phyloP scores from a whole-genome alignment of 768 basidiomycete genomes.

The Macrolepiota albuminosa region DNA sequence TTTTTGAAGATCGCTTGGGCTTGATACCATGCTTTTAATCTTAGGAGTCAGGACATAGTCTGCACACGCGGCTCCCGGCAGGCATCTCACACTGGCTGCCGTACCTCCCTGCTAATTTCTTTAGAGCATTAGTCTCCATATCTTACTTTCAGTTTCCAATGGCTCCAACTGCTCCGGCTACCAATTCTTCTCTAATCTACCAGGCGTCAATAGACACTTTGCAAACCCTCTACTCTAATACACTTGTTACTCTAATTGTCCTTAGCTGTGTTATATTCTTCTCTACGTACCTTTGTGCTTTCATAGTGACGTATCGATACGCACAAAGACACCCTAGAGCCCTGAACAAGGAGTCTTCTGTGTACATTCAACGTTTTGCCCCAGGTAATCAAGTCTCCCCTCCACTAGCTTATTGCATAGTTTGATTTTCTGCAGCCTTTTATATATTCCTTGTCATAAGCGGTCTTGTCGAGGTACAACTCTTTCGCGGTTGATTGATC shows the following conservation, averaged over 20 bases:
- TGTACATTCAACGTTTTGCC: conserved; percentile 43
- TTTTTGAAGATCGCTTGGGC: too few relatives aligned
- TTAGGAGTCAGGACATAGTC: too few relatives aligned
- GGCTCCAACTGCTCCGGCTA: not conserved
- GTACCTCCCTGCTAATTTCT: not conserved
- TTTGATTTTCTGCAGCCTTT: conserved; percentile 16
- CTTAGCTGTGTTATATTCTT: conserved; percentile 19
- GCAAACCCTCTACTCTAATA: not conserved
- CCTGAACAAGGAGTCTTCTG: conserved; percentile 45
- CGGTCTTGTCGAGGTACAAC: conserved; percentile 42
- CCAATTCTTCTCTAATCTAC: not conserved
- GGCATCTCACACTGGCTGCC: not conserved
- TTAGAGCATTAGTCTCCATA: not conserved
- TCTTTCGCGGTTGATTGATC: not conserved
- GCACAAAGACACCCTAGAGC: conserved; percentile 40
- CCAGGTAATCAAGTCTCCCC: conserved; percentile 35
- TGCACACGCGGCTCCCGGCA: not conserved
- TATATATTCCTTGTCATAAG: conserved; percentile 47
- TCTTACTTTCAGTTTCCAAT: not conserved
- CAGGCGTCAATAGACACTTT: not conserved
- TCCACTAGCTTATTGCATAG: not conserved
- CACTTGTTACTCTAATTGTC: conserved; percentile 14
- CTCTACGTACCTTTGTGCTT: conserved; percentile 43
- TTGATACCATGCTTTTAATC: not conserved
- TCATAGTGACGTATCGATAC: conserved; percentile 47